Evolutionary conservation across 2,329 filamentous ascomycete genomes (phyloP), one percentile per base, ranked within the genome.

Genomic region (Elsinoe australis): DNA sequence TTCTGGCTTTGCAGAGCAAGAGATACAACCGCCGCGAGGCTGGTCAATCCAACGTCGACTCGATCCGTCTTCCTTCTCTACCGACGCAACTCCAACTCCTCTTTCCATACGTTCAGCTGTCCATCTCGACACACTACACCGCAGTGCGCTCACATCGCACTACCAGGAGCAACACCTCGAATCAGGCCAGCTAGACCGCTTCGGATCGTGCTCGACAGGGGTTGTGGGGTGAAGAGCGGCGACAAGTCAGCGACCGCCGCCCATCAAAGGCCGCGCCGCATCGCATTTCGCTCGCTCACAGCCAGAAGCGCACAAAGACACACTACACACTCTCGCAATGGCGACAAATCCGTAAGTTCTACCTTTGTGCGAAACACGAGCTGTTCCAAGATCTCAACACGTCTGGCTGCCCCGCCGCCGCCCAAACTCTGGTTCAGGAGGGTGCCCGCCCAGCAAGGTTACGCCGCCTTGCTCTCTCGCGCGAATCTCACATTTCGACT

Each of bases 31-130:
- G 39, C 39, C 34, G 45, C 14, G 45, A 39, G 45, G 45, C 34
- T 48, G 45, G 45, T 48, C 22, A 33, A 21, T 21, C 31, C 22
- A 48, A 48, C 45, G 45, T 48, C 45, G 33, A 31, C 45, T 48
- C 34, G 24, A 34, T 48, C 24, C 45, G 24, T 36, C 22, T 48
- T 36, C 34, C 33, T 36, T 39, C 21, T 29, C 39, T 31, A 26
- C 18, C 42, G 10, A 21, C 10, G 14, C 42, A 47, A 8, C 22
- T 21, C 32, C 45, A 48, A 38, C 33, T 39, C 33, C 21, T 28
- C 17, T 32, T 44, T 26, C n/a, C 35, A 4, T 6, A 6, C 21
- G 15, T 15, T n/a, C 35, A 39, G 26, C 26, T 29, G n/a, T n/a
- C n/a, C 32, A 35, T 35, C n/a, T 4, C 32, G 14, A 35, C 17